Evolutionary conservation across 441 rosid species (phyloP), one percentile per base, ranked within the genome.

Genomic region (Sinapis alba): DNA sequence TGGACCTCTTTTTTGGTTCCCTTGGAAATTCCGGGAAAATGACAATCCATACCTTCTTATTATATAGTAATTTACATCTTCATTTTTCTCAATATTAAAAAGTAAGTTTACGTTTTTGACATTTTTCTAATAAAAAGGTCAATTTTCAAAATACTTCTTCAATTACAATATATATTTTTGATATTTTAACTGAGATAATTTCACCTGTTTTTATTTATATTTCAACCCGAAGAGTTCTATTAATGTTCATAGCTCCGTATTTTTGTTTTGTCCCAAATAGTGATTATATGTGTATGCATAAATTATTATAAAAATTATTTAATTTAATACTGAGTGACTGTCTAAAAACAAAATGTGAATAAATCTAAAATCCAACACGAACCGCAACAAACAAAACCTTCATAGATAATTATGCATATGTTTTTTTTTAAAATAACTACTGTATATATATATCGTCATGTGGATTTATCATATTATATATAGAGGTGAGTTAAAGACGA

Each of bases 1-100:
- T 65, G 80, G 72, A 59, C 80, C 68, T 60, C 76, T 50, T 65
- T 71, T 71, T 71, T 59, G 56, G 67, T 65, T 71, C 57, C 38
- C 62, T 71, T 65, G 76, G 71, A 65, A 24, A 57, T 76, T 77
- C 60, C 57, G 28, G 28, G 75, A 77, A 76, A 70, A 53, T 75
- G 79, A 76, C 65, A 9, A 9, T 36, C 21, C 21, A 27, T 61
- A 2, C 51, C 51, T 26, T 53, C 20, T 68, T 51, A 3, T 50
- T n/a, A n/a, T 32, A 4, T 28, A n/a, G n/a, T n/a, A 18, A n/a
- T 50, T 5, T 2, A 32, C 6, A 13, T 38, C 24, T 26, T 27
- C 23, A 9, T 63, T 2, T 58, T 62, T 34, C 43, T 36, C 43
- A 36, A 36, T 23, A 23, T 26, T 1, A 26, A 26, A 26, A 26